Evolutionary conservation across 176 grass and related monocot species (phyloP).

Genomic region (Eleusine coracana): DNA sequence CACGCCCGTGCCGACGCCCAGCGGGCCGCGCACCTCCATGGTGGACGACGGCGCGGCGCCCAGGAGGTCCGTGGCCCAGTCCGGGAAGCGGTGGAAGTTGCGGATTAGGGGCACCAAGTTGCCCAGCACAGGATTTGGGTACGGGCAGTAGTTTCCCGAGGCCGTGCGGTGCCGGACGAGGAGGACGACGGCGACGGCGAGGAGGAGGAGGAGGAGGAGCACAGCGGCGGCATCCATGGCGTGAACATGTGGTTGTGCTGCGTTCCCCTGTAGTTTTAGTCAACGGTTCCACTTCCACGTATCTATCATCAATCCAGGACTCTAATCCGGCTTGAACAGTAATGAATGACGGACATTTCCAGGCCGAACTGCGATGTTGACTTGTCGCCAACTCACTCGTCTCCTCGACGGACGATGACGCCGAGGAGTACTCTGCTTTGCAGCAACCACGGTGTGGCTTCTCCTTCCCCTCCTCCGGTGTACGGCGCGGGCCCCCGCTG

Average conservation of each 20-base stretch:
- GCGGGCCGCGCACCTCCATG: conserved; percentile 50
- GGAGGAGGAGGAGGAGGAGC: conserved; percentile 13
- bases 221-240: conserved; percentile 38
- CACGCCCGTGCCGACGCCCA: conserved; percentile 60
- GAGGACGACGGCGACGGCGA: conserved; percentile 2
- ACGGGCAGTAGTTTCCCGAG: conserved; percentile 45
- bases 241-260: background rate
- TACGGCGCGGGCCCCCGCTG: background rate
- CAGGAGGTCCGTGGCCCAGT: conserved; percentile 71
- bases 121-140: conserved; percentile 61
- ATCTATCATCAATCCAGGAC: too few species aligned
- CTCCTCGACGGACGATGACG: too few species aligned
- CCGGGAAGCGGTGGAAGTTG: conserved; percentile 76
- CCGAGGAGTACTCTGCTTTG: too few species aligned
- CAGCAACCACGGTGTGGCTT: background rate
- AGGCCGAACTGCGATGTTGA: too few species aligned
- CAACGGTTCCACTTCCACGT: too few species aligned
- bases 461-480: background rate
- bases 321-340: too few species aligned
- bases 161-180: background rate
- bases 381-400: too few species aligned
- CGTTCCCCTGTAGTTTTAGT: too few species aligned
- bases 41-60: conserved; percentile 53
- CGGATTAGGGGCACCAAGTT: conserved; percentile 53
- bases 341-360: too few species aligned